These are phyloP conservation scores for Clavispora carvajalis DNA, from an alignment of 805 yeast genomes.

Conservation along the genomic window DNA sequence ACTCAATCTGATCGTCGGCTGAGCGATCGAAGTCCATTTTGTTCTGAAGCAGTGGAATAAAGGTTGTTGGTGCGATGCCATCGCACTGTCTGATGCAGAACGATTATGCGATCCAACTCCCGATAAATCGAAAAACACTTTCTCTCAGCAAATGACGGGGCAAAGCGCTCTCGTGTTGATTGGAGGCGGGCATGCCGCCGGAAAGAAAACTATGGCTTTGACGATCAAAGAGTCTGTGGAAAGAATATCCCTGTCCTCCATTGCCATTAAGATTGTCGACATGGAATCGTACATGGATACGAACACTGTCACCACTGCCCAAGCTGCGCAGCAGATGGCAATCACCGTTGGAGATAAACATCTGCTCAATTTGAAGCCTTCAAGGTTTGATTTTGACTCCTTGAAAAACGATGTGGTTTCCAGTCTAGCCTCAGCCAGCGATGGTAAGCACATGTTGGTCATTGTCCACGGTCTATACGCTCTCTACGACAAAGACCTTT, in stretches of 20 bases:
- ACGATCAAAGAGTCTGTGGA: constrained; percentile 28
- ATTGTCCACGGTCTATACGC: constrained; percentile 79
- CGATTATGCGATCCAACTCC: neutral
- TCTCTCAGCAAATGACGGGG: neutral
- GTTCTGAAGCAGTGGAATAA: no score
- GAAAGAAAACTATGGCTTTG: constrained; percentile 39
- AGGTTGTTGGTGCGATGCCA: neutral
- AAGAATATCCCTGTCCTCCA: constrained; percentile 6
- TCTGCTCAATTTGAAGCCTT: constrained; percentile 30
- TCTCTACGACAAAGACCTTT: constrained; percentile 53
- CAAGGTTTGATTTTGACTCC: constrained; percentile 35
- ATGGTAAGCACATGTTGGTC: constrained; percentile 22
- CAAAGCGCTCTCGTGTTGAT: constrained; percentile 35
- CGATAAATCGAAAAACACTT: neutral
- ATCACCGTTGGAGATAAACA: constrained; percentile 20
- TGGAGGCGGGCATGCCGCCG: constrained; percentile 63
- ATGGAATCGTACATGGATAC: constrained; percentile 35
- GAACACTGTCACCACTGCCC: constrained; percentile 12
- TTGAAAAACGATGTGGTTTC: constrained; percentile 15
- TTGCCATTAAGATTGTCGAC: constrained; percentile 33
- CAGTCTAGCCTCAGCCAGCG: neutral
- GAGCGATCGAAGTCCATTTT: constrained; percentile 52
- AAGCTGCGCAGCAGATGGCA: constrained; percentile 20
- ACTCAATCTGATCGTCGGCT: constrained; percentile 49
- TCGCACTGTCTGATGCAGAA: neutral